Evolutionary conservation across 768 basidiomycete species (phyloP).

Genomic region (Lepiota brunneoincarnata): DNA sequence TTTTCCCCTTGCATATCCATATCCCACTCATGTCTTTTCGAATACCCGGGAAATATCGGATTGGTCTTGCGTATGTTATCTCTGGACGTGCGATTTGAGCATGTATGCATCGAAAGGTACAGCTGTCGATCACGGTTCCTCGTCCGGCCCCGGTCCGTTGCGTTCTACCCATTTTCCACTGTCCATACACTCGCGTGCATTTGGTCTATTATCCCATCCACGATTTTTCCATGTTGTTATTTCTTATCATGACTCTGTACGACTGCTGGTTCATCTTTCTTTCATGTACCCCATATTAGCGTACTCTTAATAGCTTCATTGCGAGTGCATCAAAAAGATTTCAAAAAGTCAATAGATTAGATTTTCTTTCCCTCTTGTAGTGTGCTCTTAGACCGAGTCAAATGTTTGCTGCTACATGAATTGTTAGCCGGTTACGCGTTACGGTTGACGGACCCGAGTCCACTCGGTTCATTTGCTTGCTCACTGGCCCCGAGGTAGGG

Average conservation of each 20-base stretch:
- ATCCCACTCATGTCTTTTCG: slow-evolving; percentile 3
- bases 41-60: slow-evolving; percentile 12
- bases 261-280: slow-evolving; percentile 1
- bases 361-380: background rate
- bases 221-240: slow-evolving; percentile 6
- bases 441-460: no score
- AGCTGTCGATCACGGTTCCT: no score
- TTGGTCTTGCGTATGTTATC: slow-evolving; percentile 7
- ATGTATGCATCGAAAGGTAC: background rate
- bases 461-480: no score
- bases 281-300: slow-evolving; percentile 1
- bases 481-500: no score
- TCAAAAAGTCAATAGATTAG: slow-evolving; percentile 7
- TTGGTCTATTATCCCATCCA: slow-evolving; percentile 4
- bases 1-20: slow-evolving; percentile 8
- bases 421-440: no score
- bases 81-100: slow-evolving; percentile 2
- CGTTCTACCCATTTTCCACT: background rate
- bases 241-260: slow-evolving; percentile 8
- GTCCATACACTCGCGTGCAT: slow-evolving; percentile 2
- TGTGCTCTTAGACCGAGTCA: background rate
- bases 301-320: slow-evolving; percentile 5
- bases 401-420: no score
- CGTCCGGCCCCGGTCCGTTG: background rate
- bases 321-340: slow-evolving; percentile 3